Base-by-base conservation (phyloP, 2,329 filamentous ascomycete species). In the Tolypocladium inflatum region DNA sequence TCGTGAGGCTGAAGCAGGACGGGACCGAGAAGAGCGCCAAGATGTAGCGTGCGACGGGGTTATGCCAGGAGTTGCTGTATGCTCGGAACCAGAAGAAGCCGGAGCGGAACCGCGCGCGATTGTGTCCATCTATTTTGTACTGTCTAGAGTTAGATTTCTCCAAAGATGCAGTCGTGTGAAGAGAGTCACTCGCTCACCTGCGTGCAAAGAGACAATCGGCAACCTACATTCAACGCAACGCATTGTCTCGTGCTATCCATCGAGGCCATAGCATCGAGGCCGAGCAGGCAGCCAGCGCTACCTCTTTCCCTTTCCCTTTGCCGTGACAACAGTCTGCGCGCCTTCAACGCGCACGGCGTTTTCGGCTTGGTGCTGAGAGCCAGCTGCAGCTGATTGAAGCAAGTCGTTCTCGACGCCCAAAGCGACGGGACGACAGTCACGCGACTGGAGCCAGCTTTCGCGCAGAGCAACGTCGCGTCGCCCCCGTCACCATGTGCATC, bases 1-100 rank as follows among this genome's bases (percentile, higher is more conserved):
- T 83, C 54, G 73, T 83, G 48, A 68, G 80, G 51, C 67, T 83
- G 53, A 76, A 76, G 66, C 76, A 78, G 61, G 70, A 74, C 19
- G 72, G 66, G 3, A 60, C 59, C 13, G 71, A 73, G 45, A 68
- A 68, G 55, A 61, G 61, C 38, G 63, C 69, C 9, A 74, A 74
- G 67, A 59, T 75, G 55, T 75, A 63, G 63, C 1, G 37, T 15
- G 26, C 38, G 33, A 4, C 7, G 23, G 23, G 17, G 2, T 23
- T 26, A 11, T 48, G 9, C 4, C n/a, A 10, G 23, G 21, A 26
- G 0, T 23, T 7, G n/a, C 15, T 6, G 21, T 26, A 2, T n/a
- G 45, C 17, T 11, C n/a, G 45, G 43, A 19, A 30, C 45, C 6
- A 13, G 30, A 10, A 4, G n/a, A 26, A 17, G n/a, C 2, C 23